These are phyloP conservation scores for Epicoccum sorghinum DNA, from an alignment of 2,329 filamentous ascomycete species.

Conservation along the genomic window DNA sequence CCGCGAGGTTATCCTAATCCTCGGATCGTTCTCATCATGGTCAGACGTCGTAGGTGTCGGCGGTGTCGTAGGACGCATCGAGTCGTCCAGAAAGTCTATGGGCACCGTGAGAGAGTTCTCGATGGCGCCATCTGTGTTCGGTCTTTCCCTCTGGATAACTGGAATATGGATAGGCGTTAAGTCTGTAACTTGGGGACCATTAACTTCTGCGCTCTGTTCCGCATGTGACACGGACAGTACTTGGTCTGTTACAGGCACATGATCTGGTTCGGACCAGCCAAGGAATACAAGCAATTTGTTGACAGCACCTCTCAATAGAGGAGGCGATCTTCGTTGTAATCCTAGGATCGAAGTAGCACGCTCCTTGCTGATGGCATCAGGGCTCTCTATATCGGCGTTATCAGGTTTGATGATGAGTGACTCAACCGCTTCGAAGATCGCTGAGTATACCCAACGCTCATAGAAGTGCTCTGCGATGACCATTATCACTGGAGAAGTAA, in stretches of 20 bases:
- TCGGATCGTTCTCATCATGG: conserved; percentile 41
- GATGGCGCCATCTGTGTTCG: conserved; percentile 4
- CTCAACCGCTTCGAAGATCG: conserved; percentile 39
- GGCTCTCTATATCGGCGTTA: conserved; percentile 36
- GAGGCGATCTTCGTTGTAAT: conserved; percentile 30
- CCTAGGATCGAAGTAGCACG: conserved; percentile 31
- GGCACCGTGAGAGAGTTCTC: conserved; percentile 17
- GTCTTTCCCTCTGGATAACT: conserved; percentile 12
- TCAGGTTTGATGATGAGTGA: conserved; percentile 35
- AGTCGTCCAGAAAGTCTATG: conserved; percentile 15
- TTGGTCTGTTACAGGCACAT: background rate
- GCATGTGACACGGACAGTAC: conserved; percentile 2
- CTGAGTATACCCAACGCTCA: conserved; percentile 35
- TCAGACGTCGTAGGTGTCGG: conserved; percentile 35
- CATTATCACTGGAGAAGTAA: conserved; percentile 38
- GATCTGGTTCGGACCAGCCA: conserved; percentile 32
- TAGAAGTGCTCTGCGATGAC: conserved; percentile 33
- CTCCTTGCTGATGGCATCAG: conserved; percentile 29
- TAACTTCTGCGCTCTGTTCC: conserved; percentile 25
- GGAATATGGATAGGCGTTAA: conserved; percentile 32
- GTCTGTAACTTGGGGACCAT: conserved; percentile 28
- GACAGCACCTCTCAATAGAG: conserved; percentile 27
- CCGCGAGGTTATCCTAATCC: conserved; percentile 48
- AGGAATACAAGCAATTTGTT: conserved; percentile 31
- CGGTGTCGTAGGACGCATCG: conserved; percentile 29